These are phyloP conservation scores for Xylariaceae sp. DNA, from an alignment of 2,329 filamentous ascomycete genomes.

Conservation along the genomic window DNA sequence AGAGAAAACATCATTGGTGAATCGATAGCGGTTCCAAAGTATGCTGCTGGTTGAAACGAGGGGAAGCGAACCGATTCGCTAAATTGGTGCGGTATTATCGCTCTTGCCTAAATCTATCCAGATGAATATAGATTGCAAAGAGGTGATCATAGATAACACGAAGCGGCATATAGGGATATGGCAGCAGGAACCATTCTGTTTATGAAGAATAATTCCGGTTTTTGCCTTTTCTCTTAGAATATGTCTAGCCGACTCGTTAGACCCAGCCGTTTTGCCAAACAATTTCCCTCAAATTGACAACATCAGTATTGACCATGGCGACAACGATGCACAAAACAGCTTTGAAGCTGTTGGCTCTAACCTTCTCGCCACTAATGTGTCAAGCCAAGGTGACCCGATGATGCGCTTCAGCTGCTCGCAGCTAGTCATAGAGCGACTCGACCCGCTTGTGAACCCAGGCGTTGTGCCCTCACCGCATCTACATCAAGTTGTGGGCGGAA, in stretches of 20 bases:
- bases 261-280: no score
- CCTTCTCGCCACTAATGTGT: constrained; percentile 18
- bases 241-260: no score
- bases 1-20: no score
- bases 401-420: constrained; percentile 29
- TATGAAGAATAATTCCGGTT: neutral
- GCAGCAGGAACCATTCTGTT: neutral
- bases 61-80: no score
- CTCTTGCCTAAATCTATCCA: neutral
- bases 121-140: neutral
- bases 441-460: constrained; percentile 28
- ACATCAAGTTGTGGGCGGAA: constrained; percentile 30
- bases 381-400: constrained; percentile 32
- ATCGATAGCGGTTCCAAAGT: no score
- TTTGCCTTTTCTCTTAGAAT: neutral
- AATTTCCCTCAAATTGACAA: no score
- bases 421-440: constrained; percentile 28
- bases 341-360: constrained; percentile 2
- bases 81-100: no score
- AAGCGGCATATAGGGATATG: neutral
- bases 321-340: constrained; percentile 16
- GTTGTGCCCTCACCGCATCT: constrained; percentile 28
- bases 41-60: no score
- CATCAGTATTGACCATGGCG: constrained; percentile 10
- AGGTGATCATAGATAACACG: neutral